Conservation (phyloP, 768 basidiomycete genomes). For the Tylopilus sp. region DNA sequence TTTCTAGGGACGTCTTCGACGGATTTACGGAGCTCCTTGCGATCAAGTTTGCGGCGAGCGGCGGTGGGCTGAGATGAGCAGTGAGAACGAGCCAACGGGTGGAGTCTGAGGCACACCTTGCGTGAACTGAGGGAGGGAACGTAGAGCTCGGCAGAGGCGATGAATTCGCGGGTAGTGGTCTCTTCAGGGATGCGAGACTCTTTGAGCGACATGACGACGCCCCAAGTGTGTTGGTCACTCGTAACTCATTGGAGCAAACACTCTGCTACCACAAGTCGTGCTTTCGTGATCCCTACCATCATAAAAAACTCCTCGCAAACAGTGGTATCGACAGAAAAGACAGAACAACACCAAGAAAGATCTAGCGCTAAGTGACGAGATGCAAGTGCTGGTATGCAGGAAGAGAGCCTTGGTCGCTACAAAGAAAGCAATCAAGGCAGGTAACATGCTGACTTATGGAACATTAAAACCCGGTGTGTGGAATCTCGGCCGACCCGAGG, state of each 20-base stretch:
- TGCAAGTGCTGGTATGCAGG: conserved; percentile 9
- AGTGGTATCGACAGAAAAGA: conserved; percentile 11
- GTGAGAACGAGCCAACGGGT: conserved; percentile 9
- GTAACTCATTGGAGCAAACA: neutral
- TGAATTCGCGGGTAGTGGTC: conserved; percentile 44
- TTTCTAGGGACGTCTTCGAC: conserved; percentile 48
- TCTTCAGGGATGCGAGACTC: conserved; percentile 9
- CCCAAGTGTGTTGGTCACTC: neutral
- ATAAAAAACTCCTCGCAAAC: conserved; percentile 5
- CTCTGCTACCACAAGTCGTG: conserved; percentile 3
- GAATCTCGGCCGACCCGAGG: neutral
- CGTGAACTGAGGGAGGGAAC: conserved; percentile 51
- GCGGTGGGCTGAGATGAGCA: conserved; percentile 36
- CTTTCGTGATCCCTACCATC: conserved; percentile 3
- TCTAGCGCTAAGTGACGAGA: conserved; percentile 8
- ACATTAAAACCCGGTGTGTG: conserved; percentile 14
- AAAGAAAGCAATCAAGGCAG: conserved; percentile 10
- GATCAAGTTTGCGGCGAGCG: conserved; percentile 55
- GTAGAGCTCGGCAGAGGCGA: conserved; percentile 60
- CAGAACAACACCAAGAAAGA: conserved; percentile 7
- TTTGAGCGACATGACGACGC: conserved; percentile 11
- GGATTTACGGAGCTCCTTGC: conserved; percentile 37
- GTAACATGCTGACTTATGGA: conserved; percentile 14
- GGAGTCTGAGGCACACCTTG: conserved; percentile 44
- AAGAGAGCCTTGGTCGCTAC: conserved; percentile 16